These are phyloP conservation scores for Metschnikowia colocasiae DNA, from an alignment of 805 yeast species.

Conservation along the genomic window DNA sequence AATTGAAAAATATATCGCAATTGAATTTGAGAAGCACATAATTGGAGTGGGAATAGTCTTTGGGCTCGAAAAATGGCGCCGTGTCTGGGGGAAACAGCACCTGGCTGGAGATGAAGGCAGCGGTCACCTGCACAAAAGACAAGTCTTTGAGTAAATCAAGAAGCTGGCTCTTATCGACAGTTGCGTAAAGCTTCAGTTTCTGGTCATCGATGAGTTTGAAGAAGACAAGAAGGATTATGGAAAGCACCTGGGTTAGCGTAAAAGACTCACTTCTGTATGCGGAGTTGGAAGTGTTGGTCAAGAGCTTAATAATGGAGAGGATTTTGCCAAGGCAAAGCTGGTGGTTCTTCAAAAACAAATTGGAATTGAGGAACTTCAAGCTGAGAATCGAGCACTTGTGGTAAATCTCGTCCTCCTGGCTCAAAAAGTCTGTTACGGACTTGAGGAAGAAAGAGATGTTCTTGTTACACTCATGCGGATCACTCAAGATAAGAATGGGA, in stretches of 20 bases:
- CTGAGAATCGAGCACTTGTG: conserved; percentile 33
- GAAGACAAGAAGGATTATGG: conserved; percentile 31
- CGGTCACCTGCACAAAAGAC: conserved; percentile 47
- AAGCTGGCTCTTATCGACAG: conserved; percentile 16
- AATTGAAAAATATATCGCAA: conserved; percentile 41
- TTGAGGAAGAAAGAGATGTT: conserved; percentile 35
- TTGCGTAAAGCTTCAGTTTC: conserved; percentile 17
- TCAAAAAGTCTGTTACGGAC: conserved; percentile 29
- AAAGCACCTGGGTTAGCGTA: conserved; percentile 32
- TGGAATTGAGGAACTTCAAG: conserved; percentile 34
- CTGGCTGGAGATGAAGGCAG: conserved; percentile 30
- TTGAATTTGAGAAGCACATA: conserved; percentile 35
- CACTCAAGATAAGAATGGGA: conserved; percentile 33
- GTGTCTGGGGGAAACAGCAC: conserved; percentile 16
- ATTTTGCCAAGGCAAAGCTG: conserved; percentile 37
- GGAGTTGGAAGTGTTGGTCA: background rate
- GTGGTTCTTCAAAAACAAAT: conserved; percentile 36
- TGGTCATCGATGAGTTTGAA: conserved; percentile 30
- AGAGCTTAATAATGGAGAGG: conserved; percentile 12
- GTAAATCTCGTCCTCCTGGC: conserved; percentile 21
- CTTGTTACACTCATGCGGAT: conserved; percentile 37
- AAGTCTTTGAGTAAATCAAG: conserved; percentile 50
- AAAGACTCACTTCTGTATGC: conserved; percentile 15
- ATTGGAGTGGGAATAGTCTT: conserved; percentile 18
- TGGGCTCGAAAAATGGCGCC: background rate